Percentiles rank a stretch among this genome's conserved stretches.
Evolutionary conservation across 2,329 filamentous ascomycete genomes (phyloP).

Genomic region (Elsinoe arachidis): DNA sequence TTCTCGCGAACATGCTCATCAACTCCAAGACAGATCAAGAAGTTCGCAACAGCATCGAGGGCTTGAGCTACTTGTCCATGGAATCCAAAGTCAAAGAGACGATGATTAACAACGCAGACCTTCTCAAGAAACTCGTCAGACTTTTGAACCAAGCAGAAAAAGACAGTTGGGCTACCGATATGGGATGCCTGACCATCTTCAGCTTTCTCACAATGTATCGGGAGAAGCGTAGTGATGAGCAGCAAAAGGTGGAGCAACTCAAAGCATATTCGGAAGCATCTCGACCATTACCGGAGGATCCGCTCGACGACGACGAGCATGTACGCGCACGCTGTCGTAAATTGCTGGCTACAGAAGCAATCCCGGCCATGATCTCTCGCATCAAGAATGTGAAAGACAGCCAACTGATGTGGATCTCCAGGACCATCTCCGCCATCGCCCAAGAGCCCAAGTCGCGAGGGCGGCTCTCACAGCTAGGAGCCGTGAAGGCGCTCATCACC

Average conservation of each 20-base stretch:
- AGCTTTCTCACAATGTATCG: conserved; percentile 75
- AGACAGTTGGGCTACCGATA: conserved; percentile 41
- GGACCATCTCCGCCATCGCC: conserved; percentile 70
- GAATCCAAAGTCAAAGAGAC: conserved; percentile 78
- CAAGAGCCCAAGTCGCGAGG: conserved; percentile 66
- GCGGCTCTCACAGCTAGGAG: conserved; percentile 84
- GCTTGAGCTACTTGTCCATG: conserved; percentile 82
- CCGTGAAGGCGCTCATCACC: conserved; percentile 71
- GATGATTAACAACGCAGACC: conserved; percentile 57
- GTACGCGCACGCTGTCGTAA: conserved; percentile 67
- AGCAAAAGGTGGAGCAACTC: conserved; percentile 82
- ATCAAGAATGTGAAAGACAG: conserved; percentile 63
- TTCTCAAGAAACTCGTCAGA: conserved; percentile 63
- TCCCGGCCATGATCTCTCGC: conserved; percentile 67
- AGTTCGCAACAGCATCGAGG: conserved; percentile 69
- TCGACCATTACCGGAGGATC: conserved; percentile 53
- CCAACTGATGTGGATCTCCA: conserved; percentile 62
- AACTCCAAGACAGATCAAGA: conserved; percentile 40
- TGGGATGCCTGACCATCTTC: conserved; percentile 78
- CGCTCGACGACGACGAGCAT: conserved; percentile 65
- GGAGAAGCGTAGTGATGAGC: conserved; percentile 73
- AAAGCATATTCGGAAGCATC: conserved; percentile 89
- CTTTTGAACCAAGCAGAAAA: conserved; percentile 44
- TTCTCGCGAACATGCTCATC: conserved; percentile 57
- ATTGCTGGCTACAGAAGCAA: conserved; percentile 69